phyloP scores from a whole-genome alignment of 805 yeast species.

The Candida methanosorbosa region DNA sequence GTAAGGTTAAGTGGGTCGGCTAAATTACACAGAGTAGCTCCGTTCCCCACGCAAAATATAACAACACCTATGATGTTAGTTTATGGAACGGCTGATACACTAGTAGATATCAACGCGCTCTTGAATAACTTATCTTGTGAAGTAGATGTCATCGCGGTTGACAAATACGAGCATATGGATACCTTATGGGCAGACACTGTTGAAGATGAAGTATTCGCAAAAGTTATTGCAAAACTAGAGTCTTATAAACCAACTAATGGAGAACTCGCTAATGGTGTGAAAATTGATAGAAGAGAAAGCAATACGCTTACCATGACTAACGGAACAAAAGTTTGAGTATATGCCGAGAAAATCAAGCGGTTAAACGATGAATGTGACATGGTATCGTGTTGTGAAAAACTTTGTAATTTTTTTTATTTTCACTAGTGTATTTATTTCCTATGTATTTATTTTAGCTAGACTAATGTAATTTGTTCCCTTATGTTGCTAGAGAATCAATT shows the following conservation, averaged over 20 bases:
- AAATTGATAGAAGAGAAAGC: no score
- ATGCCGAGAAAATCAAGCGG: no score
- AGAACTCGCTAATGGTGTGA: no score
- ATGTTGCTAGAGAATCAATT: no score
- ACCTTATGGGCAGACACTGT: conserved; percentile 81
- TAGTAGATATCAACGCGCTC: conserved; percentile 82
- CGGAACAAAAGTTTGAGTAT: no score
- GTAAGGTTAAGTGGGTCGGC: conserved; percentile 16
- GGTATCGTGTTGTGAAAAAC: no score
- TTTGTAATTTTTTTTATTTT: no score
- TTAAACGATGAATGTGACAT: no score
- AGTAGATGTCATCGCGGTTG: conserved; percentile 36
- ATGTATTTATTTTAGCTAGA: no score
- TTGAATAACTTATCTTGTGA: conserved; percentile 51
- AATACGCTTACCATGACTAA: background rate
- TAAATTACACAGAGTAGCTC: conserved; percentile 38
- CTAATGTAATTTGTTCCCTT: no score
- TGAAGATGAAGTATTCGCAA: conserved; percentile 30
- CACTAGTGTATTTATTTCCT: no score
- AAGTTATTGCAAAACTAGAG: conserved; percentile 5
- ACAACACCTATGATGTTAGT: conserved; percentile 70
- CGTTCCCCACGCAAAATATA: conserved; percentile 57
- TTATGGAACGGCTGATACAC: conserved; percentile 74
- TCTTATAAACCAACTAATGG: no score
- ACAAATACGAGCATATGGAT: conserved; percentile 82